A percentile compares a stretch with the other conserved stretches of the same genome.
Evolutionary conservation across 192 early-diverging fungal species (phyloP).

Genomic region (Piromyces sp.): DNA sequence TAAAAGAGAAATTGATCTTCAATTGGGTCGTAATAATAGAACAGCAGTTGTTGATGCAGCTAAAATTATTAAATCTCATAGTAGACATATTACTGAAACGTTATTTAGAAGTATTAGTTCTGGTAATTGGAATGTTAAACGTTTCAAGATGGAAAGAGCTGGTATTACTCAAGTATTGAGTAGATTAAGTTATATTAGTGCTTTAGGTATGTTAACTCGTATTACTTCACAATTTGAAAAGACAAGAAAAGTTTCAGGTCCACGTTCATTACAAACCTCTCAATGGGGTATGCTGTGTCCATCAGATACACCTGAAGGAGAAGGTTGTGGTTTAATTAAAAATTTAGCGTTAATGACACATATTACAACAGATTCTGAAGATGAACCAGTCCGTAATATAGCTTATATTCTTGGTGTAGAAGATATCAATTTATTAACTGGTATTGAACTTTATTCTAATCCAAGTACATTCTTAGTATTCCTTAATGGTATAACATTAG

Average conservation of each 20-base stretch:
- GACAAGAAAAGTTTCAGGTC: constrained; percentile 90
- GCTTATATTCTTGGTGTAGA: constrained; percentile 79
- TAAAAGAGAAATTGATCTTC: constrained; percentile 78
- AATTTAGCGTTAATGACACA: constrained; percentile 94
- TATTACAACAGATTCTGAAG: constrained; percentile 89
- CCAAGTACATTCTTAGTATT: constrained; percentile 68
- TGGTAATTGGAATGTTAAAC: constrained; percentile 95
- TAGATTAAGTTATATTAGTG: constrained; percentile 81
- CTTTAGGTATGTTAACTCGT: constrained; percentile 94
- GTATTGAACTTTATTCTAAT: constrained; percentile 61
- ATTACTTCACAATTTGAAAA: constrained; percentile 96
- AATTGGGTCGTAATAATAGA: constrained; percentile 73
- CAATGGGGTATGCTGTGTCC: constrained; percentile 97
- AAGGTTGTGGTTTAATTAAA: constrained; percentile 92
- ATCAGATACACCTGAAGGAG: constrained; percentile 95
- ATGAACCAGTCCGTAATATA: constrained; percentile 54
- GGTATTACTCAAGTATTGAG: constrained; percentile 92
- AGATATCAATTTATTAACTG: constrained; percentile 76
- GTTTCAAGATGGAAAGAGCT: constrained; percentile 97
- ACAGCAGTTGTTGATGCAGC: constrained; percentile 71
- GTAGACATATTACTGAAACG: constrained; percentile 75
- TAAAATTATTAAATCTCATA: constrained; percentile 32
- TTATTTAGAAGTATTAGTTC: constrained; percentile 85
- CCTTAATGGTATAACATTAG: constrained; percentile 85
- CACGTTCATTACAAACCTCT: constrained; percentile 87